Conservation (phyloP, 2,329 filamentous ascomycete species). For the Onygenales sp. region DNA sequence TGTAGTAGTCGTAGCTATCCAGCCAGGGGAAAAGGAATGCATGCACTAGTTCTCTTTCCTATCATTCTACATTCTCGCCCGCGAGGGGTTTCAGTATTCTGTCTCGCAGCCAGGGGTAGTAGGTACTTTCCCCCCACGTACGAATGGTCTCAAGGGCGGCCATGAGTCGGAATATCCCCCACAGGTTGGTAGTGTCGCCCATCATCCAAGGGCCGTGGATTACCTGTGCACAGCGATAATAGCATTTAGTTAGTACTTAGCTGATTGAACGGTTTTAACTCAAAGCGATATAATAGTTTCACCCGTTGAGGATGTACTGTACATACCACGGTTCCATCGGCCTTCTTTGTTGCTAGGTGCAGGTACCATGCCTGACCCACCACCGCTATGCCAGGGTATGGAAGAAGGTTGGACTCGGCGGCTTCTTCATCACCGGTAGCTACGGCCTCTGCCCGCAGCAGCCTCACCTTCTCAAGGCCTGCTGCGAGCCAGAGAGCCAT, state of each 20-base stretch:
- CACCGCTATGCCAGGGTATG: slow-evolving; percentile 3
- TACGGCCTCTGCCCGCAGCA: background rate
- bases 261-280: background rate
- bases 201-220: slow-evolving; percentile 3
- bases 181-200: slow-evolving; percentile 1
- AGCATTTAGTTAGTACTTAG: too few relatives aligned
- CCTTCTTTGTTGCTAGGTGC: background rate
- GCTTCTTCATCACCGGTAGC: background rate
- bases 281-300: background rate
- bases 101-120: slow-evolving; percentile 5
- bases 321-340: slow-evolving; percentile 5
- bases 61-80: background rate
- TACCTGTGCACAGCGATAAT: background rate
- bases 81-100: slow-evolving; percentile 5
- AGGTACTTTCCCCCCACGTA: slow-evolving; percentile 1
- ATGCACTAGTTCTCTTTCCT: too few relatives aligned
- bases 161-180: slow-evolving; percentile 1
- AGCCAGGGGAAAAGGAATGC: too few relatives aligned
- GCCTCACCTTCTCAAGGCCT: slow-evolving; percentile 2
- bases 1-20: too few relatives aligned
- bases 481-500: slow-evolving; percentile 6
- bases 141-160: background rate
- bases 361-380: slow-evolving; percentile 7
- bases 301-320: background rate
- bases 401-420: background rate